A percentile compares a stretch with the other conserved stretches of the same genome.
Conservation (phyloP, 306 rosid species). For the Lotus japonicus region DNA sequence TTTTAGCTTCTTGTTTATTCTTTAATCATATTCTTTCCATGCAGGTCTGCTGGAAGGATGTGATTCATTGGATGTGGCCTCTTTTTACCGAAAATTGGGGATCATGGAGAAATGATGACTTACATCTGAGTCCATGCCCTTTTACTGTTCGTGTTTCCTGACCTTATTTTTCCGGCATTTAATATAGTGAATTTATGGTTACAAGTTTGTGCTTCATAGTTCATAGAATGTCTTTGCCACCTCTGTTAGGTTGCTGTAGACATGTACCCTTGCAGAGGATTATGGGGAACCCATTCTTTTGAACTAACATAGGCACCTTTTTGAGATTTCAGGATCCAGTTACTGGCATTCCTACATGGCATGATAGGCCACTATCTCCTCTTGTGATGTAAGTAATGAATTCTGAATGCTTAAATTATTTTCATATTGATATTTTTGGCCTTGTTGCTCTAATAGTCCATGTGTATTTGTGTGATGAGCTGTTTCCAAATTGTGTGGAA, state of each 20-base stretch:
- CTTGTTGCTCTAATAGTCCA: neutral
- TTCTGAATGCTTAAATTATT: neutral
- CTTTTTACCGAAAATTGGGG: slow-evolving; percentile 78
- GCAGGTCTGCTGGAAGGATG: slow-evolving; percentile 77
- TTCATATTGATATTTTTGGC: slow-evolving; percentile 9
- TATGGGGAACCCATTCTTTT: neutral
- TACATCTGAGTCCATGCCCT: slow-evolving; percentile 66
- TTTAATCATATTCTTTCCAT: neutral
- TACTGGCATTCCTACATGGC: slow-evolving; percentile 71
- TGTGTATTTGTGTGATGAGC: neutral
- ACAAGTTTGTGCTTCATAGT: neutral
- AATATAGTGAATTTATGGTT: neutral
- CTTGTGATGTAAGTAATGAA: slow-evolving; percentile 51
- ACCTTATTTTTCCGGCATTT: neutral
- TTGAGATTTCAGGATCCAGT: slow-evolving; percentile 68
- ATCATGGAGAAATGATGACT: slow-evolving; percentile 62
- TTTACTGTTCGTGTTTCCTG: slow-evolving; percentile 56
- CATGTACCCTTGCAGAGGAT: neutral
- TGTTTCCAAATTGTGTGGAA: neutral
- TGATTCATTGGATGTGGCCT: slow-evolving; percentile 94
- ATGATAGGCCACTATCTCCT: slow-evolving; percentile 57
- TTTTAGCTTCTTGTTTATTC: neutral
- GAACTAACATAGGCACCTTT: slow-evolving; percentile 8
- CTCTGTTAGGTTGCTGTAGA: slow-evolving; percentile 1
- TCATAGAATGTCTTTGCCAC: neutral